Conservation (phyloP, 805 yeast species). For the Yarrowia hollandica region DNA sequence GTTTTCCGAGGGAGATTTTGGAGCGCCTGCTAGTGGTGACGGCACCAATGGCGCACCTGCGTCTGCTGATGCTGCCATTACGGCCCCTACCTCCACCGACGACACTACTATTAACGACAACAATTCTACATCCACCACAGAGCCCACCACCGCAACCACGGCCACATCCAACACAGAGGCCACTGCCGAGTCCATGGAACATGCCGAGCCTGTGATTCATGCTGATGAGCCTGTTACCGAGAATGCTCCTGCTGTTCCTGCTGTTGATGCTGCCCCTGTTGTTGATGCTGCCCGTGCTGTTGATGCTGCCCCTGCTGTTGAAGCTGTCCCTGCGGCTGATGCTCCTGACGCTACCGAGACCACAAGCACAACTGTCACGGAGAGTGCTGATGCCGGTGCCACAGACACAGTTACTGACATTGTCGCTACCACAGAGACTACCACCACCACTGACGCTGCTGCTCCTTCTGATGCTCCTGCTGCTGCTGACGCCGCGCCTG, state of each 20-base stretch:
- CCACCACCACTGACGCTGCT: neutral
- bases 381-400: too few species aligned
- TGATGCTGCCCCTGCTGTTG: neutral
- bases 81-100: neutral
- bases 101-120: constrained; percentile 1
- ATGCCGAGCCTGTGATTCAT: neutral
- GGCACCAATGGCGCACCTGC: constrained; percentile 8
- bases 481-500: too few species aligned
- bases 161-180: neutral
- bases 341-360: neutral
- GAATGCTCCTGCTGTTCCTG: neutral
- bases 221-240: neutral
- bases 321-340: neutral
- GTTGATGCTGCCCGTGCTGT: neutral
- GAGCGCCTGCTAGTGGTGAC: neutral
- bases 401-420: neutral
- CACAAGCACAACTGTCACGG: neutral
- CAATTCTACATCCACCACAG: neutral
- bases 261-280: neutral
- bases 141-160: neutral
- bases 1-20: constrained; percentile 20
- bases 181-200: neutral
- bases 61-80: neutral
- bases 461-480: neutral
- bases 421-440: neutral